Conservation (phyloP, 2,329 filamentous ascomycete species). For the Pseudonectria buxi region DNA sequence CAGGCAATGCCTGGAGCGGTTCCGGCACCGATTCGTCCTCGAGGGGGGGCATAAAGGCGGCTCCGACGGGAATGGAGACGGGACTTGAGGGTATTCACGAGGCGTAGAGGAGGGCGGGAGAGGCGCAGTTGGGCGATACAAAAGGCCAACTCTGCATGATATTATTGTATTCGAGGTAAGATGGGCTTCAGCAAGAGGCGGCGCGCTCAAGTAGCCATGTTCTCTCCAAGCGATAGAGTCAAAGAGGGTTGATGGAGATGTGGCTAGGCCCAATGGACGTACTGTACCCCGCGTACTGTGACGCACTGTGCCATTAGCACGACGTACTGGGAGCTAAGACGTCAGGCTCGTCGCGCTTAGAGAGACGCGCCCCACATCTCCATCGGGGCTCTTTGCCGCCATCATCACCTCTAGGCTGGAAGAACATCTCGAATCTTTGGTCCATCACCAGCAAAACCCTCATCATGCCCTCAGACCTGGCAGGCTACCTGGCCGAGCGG, state of each 20-base stretch:
- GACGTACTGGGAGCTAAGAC: conserved; percentile 3
- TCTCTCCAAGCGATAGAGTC: conserved; percentile 7
- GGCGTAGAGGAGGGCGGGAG: conserved; percentile 15
- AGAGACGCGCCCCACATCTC: conserved; percentile 6
- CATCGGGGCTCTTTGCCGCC: conserved; percentile 6
- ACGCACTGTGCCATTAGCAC: no score
- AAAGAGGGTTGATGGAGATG: conserved; percentile 2
- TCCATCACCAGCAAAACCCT: not conserved
- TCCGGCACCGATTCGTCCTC: conserved; percentile 58
- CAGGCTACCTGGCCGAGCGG: conserved; percentile 82
- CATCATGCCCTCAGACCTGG: conserved; percentile 55
- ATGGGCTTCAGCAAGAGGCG: conserved; percentile 3
- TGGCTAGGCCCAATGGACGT: no score
- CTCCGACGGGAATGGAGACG: conserved; percentile 9
- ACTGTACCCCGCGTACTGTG: no score
- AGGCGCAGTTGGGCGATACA: conserved; percentile 14
- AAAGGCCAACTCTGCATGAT: conserved; percentile 24
- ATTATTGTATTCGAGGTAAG: conserved; percentile 11
- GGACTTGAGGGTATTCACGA: conserved; percentile 17
- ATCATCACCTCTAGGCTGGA: not conserved
- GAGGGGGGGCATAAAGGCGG: conserved; percentile 59
- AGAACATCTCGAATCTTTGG: not conserved
- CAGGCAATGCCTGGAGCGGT: conserved; percentile 63
- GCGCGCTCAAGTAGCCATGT: conserved; percentile 5
- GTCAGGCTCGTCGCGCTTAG: no score